Conservation (phyloP, 148 eudicot genomes). For the Vaccinium darrowii region DNA sequence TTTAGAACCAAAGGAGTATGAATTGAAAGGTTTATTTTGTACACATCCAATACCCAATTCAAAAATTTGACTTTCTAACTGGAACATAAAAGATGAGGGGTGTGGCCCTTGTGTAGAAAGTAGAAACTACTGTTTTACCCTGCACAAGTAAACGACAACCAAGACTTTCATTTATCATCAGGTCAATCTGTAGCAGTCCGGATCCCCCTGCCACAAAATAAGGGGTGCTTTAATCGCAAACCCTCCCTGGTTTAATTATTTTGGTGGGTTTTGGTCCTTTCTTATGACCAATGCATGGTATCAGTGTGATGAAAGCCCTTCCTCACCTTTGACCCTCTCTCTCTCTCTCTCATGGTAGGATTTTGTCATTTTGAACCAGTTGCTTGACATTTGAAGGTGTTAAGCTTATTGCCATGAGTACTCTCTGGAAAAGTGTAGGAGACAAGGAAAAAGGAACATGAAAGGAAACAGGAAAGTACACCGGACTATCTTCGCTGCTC, state of each 20-base stretch:
- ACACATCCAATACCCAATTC: background rate
- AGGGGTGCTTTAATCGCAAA: background rate
- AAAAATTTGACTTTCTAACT: background rate
- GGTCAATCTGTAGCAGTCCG: slow-evolving; percentile 6
- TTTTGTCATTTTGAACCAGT: background rate
- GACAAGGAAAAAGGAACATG: too few species aligned
- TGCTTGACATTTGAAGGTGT: background rate
- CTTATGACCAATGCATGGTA: slow-evolving; percentile 6
- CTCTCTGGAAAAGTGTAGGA: background rate
- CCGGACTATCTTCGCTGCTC: too few species aligned
- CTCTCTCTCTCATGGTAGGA: background rate
- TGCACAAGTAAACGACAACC: background rate
- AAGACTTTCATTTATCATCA: slow-evolving; percentile 3
- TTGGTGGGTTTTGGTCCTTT: background rate
- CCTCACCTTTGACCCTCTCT: background rate
- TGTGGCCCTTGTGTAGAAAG: too few species aligned
- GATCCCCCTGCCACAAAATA: background rate
- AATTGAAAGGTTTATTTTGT: too few species aligned
- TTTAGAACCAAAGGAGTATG: too few species aligned
- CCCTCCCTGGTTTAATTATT: background rate
- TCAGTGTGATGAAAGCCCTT: slow-evolving; percentile 5
- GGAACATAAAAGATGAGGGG: too few species aligned
- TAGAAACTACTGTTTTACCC: slow-evolving; percentile 7
- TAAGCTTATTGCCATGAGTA: background rate
- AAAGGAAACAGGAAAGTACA: too few species aligned